Percentiles rank a stretch among this genome's conserved stretches.
Evolutionary conservation across 139 green algal genomes (phyloP).

Genomic region (Chlamydomonas incerta): DNA sequence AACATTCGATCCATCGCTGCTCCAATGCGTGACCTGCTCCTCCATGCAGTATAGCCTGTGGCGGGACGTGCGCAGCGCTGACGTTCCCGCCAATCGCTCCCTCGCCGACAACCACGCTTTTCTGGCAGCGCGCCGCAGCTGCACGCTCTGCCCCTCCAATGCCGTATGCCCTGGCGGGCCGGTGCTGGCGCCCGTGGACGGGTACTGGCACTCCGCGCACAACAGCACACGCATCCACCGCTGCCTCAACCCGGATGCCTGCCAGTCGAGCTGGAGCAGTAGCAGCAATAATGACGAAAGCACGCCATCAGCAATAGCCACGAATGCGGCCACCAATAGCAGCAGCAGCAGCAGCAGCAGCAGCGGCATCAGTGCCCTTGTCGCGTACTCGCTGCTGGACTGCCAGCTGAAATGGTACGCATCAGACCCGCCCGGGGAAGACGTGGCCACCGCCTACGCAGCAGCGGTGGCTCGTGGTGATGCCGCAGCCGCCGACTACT

Average conservation of each 20-base stretch:
- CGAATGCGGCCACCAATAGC: too few species aligned
- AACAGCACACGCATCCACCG: background rate
- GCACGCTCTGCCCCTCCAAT: background rate
- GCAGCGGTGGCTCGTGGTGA: too few species aligned
- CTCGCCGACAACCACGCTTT: background rate
- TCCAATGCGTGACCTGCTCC: too few species aligned
- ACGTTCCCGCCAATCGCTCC: too few species aligned
- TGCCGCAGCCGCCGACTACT: background rate
- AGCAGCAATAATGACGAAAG: too few species aligned
- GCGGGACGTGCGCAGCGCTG: background rate
- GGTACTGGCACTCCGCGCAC: background rate
- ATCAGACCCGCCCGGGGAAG: background rate
- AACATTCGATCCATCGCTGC: too few species aligned
- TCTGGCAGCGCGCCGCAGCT: background rate
- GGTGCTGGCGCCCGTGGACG: background rate
- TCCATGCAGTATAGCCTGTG: background rate
- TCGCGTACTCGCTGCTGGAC: background rate
- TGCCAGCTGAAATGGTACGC: background rate
- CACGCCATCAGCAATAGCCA: too few species aligned
- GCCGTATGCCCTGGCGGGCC: background rate
- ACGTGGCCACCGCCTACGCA: background rate
- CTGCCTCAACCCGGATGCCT: background rate
- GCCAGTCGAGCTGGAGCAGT: too few species aligned
- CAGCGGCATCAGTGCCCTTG: too few species aligned
- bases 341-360: too few species aligned